Conservation (phyloP, 495 filamentous ascomycete species). For the Penicillium cataractarum region DNA sequence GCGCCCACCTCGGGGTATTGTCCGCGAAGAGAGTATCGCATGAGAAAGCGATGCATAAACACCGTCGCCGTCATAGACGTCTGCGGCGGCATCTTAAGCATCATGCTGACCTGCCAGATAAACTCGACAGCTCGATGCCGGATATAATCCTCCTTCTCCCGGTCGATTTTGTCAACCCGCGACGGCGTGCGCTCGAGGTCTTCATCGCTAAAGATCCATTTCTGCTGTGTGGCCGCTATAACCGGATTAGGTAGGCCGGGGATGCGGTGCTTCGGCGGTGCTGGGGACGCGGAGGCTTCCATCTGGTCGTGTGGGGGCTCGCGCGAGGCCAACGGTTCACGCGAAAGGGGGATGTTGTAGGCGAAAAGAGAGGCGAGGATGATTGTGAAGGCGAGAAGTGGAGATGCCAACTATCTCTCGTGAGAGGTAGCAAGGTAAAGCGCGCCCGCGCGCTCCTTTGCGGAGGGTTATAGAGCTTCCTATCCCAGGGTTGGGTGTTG, state of each 20-base stretch:
- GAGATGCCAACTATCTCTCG: not conserved
- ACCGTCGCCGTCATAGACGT: slow-evolving; percentile 90
- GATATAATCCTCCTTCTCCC: slow-evolving; percentile 72
- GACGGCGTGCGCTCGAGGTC: slow-evolving; percentile 84
- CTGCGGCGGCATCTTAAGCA: slow-evolving; percentile 88
- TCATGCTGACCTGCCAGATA: slow-evolving; percentile 89
- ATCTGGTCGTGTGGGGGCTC: slow-evolving; percentile 24
- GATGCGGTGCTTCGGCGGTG: slow-evolving; percentile 44
- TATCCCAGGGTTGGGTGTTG: slow-evolving; percentile 19
- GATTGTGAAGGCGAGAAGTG: not conserved
- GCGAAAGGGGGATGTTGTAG: not conserved
- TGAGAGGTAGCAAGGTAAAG: slow-evolving; percentile 8
- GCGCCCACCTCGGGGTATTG: slow-evolving; percentile 54
- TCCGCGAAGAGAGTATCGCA: slow-evolving; percentile 67
- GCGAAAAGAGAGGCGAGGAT: not conserved
- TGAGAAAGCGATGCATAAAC: slow-evolving; percentile 93
- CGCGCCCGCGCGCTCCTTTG: slow-evolving; percentile 24
- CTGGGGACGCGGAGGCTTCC: slow-evolving; percentile 35
- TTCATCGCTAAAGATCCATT: slow-evolving; percentile 89
- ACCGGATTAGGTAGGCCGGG: slow-evolving; percentile 53
- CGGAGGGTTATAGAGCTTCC: slow-evolving; percentile 8
- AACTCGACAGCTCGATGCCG: slow-evolving; percentile 94
- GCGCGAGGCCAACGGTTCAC: not conserved
- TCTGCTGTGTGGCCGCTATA: slow-evolving; percentile 59
- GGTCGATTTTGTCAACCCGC: slow-evolving; percentile 76